A percentile compares a stretch with the other conserved stretches of the same genome.
These are phyloP conservation scores for Pythium aristosporum DNA, from an alignment of 352 stramenopile genomes.

Conservation along the genomic window DNA sequence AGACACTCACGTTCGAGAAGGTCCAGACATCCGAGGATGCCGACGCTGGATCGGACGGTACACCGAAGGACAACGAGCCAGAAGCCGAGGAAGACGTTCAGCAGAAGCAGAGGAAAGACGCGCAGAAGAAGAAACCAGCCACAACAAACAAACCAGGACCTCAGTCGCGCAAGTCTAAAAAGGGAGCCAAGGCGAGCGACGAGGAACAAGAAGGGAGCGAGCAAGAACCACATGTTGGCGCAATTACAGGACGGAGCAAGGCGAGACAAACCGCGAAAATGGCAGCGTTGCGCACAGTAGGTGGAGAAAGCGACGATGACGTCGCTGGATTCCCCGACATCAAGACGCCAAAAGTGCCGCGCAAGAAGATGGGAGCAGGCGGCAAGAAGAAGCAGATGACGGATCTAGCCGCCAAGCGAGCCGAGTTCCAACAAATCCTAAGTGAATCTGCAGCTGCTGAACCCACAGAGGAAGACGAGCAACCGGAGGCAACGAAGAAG, in stretches of 20 bases:
- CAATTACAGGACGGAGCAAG: slow-evolving; percentile 17
- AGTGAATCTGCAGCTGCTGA: slow-evolving; percentile 15
- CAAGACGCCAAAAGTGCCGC: slow-evolving; percentile 58
- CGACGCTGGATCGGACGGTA: neutral
- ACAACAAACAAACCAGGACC: no score
- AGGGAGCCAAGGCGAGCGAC: neutral
- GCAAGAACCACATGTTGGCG: slow-evolving; percentile 9
- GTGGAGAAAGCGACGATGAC: slow-evolving; percentile 9
- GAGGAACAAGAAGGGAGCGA: neutral
- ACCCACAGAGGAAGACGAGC: neutral
- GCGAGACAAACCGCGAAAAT: slow-evolving; percentile 17
- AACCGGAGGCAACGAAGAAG: slow-evolving; percentile 10
- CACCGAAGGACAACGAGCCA: neutral
- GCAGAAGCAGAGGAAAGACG: neutral
- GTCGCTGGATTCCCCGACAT: slow-evolving; percentile 36
- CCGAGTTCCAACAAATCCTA: slow-evolving; percentile 50
- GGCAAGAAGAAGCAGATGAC: slow-evolving; percentile 35
- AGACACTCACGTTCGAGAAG: neutral
- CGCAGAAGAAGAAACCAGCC: neutral
- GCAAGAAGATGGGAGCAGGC: slow-evolving; percentile 47
- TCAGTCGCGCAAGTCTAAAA: neutral
- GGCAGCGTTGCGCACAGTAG: slow-evolving; percentile 9
- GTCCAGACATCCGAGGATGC: neutral
- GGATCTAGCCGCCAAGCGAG: slow-evolving; percentile 38
- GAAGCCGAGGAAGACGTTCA: neutral